phyloP scores from a whole-genome alignment of 257 asterid species.

The Ocimum tenuiflorum region DNA sequence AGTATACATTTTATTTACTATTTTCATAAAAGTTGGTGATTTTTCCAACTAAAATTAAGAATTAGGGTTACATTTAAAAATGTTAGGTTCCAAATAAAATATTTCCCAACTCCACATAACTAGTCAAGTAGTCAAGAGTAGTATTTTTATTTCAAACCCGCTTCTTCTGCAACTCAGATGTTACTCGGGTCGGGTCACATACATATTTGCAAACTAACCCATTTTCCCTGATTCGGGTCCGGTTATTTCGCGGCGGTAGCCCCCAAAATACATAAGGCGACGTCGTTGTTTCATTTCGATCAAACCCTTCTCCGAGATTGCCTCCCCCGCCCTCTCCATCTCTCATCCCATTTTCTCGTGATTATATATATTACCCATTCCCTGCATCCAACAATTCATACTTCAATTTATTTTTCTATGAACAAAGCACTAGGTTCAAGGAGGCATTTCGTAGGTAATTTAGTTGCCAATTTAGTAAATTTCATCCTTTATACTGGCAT shows the following conservation, averaged over 20 bases:
- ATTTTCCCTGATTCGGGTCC: conserved; percentile 17
- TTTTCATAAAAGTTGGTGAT: too few relatives aligned
- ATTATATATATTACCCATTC: conserved; percentile 14
- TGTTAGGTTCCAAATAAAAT: too few relatives aligned
- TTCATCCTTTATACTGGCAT: not conserved
- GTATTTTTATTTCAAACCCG: too few relatives aligned
- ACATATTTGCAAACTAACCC: not conserved
- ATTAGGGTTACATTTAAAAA: too few relatives aligned
- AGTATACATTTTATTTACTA: too few relatives aligned
- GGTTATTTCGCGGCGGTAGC: conserved; percentile 24
- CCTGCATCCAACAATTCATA: conserved; percentile 1
- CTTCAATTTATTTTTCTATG: conserved; percentile 3
- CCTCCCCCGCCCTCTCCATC: conserved; percentile 11
- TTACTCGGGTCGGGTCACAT: conserved; percentile 1
- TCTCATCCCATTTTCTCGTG: conserved; percentile 4
- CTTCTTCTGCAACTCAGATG: too few relatives aligned
- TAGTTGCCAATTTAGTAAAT: not conserved
- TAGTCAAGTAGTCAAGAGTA: too few relatives aligned
- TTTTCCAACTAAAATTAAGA: too few relatives aligned
- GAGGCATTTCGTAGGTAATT: conserved; percentile 25
- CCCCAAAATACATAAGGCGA: not conserved
- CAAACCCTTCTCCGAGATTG: conserved; percentile 23
- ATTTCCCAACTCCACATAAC: too few relatives aligned
- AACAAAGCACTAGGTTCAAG: conserved; percentile 23
- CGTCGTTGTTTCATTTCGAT: conserved; percentile 26